Conservation (phyloP, 202 grass and related monocot species). For the Digitaria exilis region DNA sequence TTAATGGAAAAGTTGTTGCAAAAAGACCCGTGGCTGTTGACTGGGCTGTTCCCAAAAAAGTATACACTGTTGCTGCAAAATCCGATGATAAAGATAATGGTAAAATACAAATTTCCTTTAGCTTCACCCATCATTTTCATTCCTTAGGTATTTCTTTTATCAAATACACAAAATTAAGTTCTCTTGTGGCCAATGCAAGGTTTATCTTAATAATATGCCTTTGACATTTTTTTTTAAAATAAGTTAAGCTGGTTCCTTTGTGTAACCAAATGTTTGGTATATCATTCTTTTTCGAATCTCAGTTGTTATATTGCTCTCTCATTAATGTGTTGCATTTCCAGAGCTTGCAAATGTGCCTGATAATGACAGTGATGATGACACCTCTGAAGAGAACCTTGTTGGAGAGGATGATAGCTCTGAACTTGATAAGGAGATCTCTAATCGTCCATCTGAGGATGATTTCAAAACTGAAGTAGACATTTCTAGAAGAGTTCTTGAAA, state of each 20-base stretch:
- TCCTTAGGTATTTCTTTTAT: not conserved
- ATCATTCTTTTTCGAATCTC: not conserved
- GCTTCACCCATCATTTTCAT: not conserved
- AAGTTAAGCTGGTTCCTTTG: not conserved
- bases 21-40: conserved; percentile 96
- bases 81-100: conserved; percentile 59
- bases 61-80: conserved; percentile 76
- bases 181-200: conserved; percentile 2
- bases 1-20: conserved; percentile 73
- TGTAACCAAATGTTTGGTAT: conserved; percentile 5
- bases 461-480: conserved; percentile 74
- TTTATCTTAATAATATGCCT: conserved; percentile 6
- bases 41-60: conserved; percentile 93
- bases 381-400: conserved; percentile 56
- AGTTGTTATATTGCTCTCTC: conserved; percentile 27
- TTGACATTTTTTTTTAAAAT: conserved; percentile 16
- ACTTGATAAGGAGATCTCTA: conserved; percentile 46
- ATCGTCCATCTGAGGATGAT: conserved; percentile 52
- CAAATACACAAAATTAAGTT: not conserved
- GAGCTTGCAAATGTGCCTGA: conserved; percentile 43
- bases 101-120: conserved; percentile 38
- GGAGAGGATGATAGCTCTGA: conserved; percentile 48
- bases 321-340: conserved; percentile 47
- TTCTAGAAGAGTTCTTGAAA: conserved; percentile 83
- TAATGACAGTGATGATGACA: conserved; percentile 57